Evolutionary conservation across 345 rosid species (phyloP).

Genomic region (Linum trigynum): DNA sequence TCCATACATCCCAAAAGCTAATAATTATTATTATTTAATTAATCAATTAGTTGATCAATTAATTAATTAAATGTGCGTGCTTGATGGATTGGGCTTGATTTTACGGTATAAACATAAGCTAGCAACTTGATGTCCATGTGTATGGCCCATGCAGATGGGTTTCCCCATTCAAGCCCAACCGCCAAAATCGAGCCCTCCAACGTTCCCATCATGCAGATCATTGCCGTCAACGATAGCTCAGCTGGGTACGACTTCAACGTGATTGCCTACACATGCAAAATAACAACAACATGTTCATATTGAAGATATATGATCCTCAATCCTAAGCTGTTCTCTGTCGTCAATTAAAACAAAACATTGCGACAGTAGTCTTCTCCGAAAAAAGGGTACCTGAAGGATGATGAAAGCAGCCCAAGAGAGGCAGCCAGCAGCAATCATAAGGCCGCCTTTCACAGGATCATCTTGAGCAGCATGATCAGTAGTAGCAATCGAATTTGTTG

Average conservation of each 20-base stretch:
- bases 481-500: slow-evolving; percentile 11
- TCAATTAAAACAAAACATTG: too few species aligned
- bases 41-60: neutral
- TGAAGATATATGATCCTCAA: too few species aligned
- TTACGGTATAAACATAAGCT: slow-evolving; percentile 37
- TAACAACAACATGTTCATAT: too few species aligned
- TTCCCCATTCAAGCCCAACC: slow-evolving; percentile 36
- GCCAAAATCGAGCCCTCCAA: slow-evolving; percentile 42
- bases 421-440: slow-evolving; percentile 40
- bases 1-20: neutral
- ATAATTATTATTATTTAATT: too few species aligned
- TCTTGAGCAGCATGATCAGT: slow-evolving; percentile 19
- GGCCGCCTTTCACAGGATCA: slow-evolving; percentile 51
- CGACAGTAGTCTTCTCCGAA: too few species aligned
- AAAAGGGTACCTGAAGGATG: slow-evolving; percentile 41
- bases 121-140: slow-evolving; percentile 32
- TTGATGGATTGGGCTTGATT: slow-evolving; percentile 2
- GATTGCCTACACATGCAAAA: neutral
- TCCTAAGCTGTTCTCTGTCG: too few species aligned
- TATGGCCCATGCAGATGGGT: slow-evolving; percentile 43
- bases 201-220: slow-evolving; percentile 51
- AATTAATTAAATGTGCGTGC: neutral
- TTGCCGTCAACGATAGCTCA: slow-evolving; percentile 52
- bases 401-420: slow-evolving; percentile 50
- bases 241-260: slow-evolving; percentile 44